phyloP scores from a whole-genome alignment of 2,329 filamentous ascomycete species.

The Macrophomina tecta region DNA sequence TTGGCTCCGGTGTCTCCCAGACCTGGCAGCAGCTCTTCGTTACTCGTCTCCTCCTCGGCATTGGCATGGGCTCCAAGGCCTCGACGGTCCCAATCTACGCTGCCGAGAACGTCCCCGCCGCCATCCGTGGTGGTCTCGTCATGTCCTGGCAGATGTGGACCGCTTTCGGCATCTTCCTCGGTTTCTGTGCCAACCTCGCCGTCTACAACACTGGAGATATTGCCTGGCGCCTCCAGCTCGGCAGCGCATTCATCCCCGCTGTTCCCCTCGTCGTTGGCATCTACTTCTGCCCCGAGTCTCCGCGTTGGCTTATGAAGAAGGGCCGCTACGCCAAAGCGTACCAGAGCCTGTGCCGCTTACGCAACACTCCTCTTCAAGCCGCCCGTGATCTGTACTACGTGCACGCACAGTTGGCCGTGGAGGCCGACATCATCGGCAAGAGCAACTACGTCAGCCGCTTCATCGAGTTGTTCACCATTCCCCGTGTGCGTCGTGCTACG shows the following conservation, averaged over 20 bases:
- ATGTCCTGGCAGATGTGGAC: conserved; percentile 56
- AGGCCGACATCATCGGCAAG: conserved; percentile 43
- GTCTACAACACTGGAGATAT: conserved; percentile 45
- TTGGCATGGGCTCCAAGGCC: conserved; percentile 54
- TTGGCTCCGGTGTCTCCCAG: conserved; percentile 45
- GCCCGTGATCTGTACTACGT: conserved; percentile 52
- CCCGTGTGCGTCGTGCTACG: conserved; percentile 73
- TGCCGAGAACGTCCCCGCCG: conserved; percentile 46
- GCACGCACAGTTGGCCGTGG: conserved; percentile 44
- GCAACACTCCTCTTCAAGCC: conserved; percentile 48
- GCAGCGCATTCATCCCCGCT: conserved; percentile 47
- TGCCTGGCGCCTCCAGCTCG: conserved; percentile 49
- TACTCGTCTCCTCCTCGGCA: conserved; percentile 45
- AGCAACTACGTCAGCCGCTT: conserved; percentile 50
- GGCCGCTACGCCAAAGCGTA: conserved; percentile 47
- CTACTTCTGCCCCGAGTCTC: conserved; percentile 51
- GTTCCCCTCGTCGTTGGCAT: conserved; percentile 46
- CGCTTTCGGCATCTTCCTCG: conserved; percentile 54
- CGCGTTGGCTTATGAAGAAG: conserved; percentile 51
- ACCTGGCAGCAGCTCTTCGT: conserved; percentile 48
- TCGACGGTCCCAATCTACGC: conserved; percentile 53
- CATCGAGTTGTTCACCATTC: conserved; percentile 69
- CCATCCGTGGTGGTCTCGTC: conserved; percentile 51
- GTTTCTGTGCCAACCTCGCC: conserved; percentile 48
- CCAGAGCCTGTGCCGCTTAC: conserved; percentile 46